These are phyloP conservation scores for Tolypocladium endophyticum DNA, from an alignment of 2,329 filamentous ascomycete genomes.

Conservation along the genomic window DNA sequence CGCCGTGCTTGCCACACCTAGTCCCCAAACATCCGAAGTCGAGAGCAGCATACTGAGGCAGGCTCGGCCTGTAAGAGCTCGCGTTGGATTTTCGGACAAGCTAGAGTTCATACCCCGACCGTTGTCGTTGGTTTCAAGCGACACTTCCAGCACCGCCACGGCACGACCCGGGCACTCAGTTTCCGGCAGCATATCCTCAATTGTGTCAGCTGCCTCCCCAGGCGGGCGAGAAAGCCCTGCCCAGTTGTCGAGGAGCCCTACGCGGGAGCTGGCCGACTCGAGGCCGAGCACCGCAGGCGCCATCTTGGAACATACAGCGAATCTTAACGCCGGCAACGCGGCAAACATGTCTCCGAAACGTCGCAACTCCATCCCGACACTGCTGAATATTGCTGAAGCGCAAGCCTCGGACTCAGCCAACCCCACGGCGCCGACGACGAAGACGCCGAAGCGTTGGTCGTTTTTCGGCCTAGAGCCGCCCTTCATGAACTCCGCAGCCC, in stretches of 20 bases:
- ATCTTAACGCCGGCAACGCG: slow-evolving; percentile 7
- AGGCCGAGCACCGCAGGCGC: slow-evolving; percentile 63
- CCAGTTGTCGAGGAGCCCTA: slow-evolving; percentile 26
- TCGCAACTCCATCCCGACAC: slow-evolving; percentile 49
- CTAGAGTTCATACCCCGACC: slow-evolving; percentile 77
- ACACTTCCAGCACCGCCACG: slow-evolving; percentile 69
- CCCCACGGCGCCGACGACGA: slow-evolving; percentile 36
- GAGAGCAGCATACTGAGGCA: slow-evolving; percentile 10
- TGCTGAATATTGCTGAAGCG: slow-evolving; percentile 31
- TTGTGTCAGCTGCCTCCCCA: slow-evolving; percentile 49
- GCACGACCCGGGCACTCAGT: slow-evolving; percentile 60
- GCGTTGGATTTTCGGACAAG: slow-evolving; percentile 76
- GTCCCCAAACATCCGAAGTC: slow-evolving; percentile 3
- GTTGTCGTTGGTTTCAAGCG: slow-evolving; percentile 72
- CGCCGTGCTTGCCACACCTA: not conserved
- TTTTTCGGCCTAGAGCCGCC: slow-evolving; percentile 50
- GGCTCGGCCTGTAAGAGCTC: slow-evolving; percentile 37
- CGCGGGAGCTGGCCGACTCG: slow-evolving; percentile 33
- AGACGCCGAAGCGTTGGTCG: slow-evolving; percentile 47
- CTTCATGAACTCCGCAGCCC: slow-evolving; percentile 32
- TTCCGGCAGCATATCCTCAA: slow-evolving; percentile 70
- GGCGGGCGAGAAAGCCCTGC: slow-evolving; percentile 28
- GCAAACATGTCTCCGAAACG: slow-evolving; percentile 30
- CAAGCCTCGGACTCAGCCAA: slow-evolving; percentile 23
- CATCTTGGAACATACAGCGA: slow-evolving; percentile 43